Base-by-base conservation (phyloP, 176 grass and related monocot genomes). In the Areca catechu region DNA sequence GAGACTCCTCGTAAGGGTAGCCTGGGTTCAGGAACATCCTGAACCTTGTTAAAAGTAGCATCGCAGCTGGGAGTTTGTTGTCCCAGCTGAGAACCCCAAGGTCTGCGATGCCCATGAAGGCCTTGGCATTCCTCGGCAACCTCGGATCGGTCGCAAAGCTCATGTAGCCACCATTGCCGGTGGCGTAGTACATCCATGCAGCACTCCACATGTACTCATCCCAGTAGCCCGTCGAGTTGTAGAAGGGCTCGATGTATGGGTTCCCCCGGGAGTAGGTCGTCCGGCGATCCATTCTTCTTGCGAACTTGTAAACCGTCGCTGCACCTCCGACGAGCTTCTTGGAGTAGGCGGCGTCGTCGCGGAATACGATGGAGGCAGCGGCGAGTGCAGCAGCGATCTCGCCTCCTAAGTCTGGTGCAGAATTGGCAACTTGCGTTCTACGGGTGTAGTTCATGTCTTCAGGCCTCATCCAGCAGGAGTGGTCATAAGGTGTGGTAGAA, bases 151-250 rank as follows among this genome's bases (percentile, higher is more conserved):
- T 97, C 43, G 75, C 93, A 76, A 97, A 85, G 56, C 4, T 62
- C 73, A 87, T 68, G 74, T 90, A 79, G 80, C 75, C 91, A 25
- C 0, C 67, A 83, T 97, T 97, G 24, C 93, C 93, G 1, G 83
- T 97, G 10, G 93, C 87, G 50, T 97, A 97, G 78, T 88, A 97
- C 93, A 97, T 88, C 93, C 93, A 97, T 9, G 72, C 81, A 0
- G 93, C 93, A 68, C 86, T 81, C 93, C 93, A 97, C 93, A 97
- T 91, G 83, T 57, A 97, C 83, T 91, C 93, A 54, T 97, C 93
- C 93, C 87, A 97, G 80, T 85, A 97, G 1, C 80, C 56, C 2
- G 81, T 91, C 2, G 87, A 91, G 75, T 91, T 97, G 74, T 91
- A 97, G 83, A 56, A 97, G 20, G 68, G 50, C 72, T 80, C 75